Evolutionary conservation across 2,329 filamentous ascomycete species (phyloP), one percentile per base, ranked within the genome.

Genomic region (Verticillium zaregamsianum): DNA sequence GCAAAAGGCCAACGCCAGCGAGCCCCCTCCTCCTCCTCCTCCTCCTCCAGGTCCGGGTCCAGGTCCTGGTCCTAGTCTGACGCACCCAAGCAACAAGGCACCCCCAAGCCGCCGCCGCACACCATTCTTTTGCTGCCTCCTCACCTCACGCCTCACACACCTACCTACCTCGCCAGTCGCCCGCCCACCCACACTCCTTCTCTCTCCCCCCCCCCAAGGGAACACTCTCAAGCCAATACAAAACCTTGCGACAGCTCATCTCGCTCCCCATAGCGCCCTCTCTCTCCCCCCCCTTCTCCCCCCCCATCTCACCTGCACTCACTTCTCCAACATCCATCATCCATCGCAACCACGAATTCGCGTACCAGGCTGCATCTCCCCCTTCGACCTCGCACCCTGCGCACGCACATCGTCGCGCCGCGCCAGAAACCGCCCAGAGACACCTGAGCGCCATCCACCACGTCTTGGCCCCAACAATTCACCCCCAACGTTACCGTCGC

Each of bases 211-310:
- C 61, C 62, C 62, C 58, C 40, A 62, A 60, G 62, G 62, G 59
- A 57, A 25, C 23, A 11, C 49, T 31, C 23, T 55, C 56, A 37
- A 58, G 33, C 58, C 63, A 59, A 65, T 64, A 65, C 63, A 62
- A 64, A 65, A 64, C 55, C 63, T 64, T 64, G 64, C 64, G 62
- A 64, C 64, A 49, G 57, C 64, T 64, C 63, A 60, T 58, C 60
- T 62, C 39, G 39, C 59, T 57, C 58, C 28, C 56, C 35, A 56
- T 35, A 58, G 54, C 62, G 55, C 57, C 39, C 49, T 60, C 45
- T 52, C 39, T 62, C 28, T 55, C 35, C 49, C 37, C 45, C 54
- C 59, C 55, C 55, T 57, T 32, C 57, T 45, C 60, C 58, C 55
- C 59, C 33, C 57, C 59, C 9, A 55, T 31, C 56, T 58, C 62